These are phyloP conservation scores for Fomitiporia mediterranea DNA, from an alignment of 1,284 basidiomycete species.

Conservation along the genomic window DNA sequence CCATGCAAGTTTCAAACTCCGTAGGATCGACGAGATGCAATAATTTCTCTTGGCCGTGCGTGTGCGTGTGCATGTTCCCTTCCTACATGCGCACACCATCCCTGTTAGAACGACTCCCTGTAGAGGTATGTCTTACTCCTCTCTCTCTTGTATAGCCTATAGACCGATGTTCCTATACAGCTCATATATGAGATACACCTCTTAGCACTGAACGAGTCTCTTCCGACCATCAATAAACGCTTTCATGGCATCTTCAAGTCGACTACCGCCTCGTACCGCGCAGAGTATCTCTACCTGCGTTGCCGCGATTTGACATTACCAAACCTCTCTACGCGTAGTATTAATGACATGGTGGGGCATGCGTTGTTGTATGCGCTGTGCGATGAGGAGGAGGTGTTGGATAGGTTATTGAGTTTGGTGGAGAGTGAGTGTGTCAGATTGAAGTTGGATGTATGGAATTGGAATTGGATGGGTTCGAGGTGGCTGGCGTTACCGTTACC, in stretches of 20 bases:
- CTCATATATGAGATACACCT: constrained; percentile 72
- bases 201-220: constrained; percentile 50
- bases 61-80: no score
- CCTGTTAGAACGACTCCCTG: constrained; percentile 13
- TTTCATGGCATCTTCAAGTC: constrained; percentile 49
- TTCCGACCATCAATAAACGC: constrained; percentile 53
- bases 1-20: background rate
- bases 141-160: background rate
- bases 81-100: constrained; percentile 1
- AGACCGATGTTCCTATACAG: constrained; percentile 38
- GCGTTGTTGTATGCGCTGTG: constrained; percentile 66
- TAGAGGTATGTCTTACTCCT: background rate
- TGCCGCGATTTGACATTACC: constrained; percentile 22
- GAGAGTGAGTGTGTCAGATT: background rate
- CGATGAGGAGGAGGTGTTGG: constrained; percentile 48
- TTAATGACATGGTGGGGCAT: constrained; percentile 38
- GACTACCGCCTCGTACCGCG: constrained; percentile 49
- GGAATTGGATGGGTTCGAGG: no score
- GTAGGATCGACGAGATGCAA: background rate
- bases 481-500: no score
- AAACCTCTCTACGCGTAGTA: constrained; percentile 6
- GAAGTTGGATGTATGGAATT: background rate
- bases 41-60: no score
- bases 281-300: constrained; percentile 52
- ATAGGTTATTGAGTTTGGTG: constrained; percentile 38